Evolutionary conservation across 2,329 filamentous ascomycete genomes (phyloP), one percentile per base, ranked within the genome.

Genomic region (Talaromyces islandicus): DNA sequence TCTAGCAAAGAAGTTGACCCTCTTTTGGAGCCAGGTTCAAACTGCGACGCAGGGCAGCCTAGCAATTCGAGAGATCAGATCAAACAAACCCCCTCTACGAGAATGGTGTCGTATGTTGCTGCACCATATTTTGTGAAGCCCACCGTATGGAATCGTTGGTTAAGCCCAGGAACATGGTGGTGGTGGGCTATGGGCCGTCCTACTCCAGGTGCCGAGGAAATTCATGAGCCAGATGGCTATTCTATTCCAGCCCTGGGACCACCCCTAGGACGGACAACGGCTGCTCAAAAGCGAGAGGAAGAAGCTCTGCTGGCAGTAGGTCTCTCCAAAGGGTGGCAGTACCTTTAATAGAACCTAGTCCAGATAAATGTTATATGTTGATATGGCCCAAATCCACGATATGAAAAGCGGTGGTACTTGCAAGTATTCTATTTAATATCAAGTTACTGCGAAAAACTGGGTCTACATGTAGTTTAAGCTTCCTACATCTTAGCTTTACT

Each of bases 101-200:
- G 24, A 29, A 27, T 52, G 25, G 17, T 25, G 11, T 52, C 48
- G 12, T 52, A 52, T 52, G 48, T 52, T 11, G 82, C 84, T 14
- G 82, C 85, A 52, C 88, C 88, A 2, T 89, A 83, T 73, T 90
- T 89, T 71, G 78, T 83, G 25, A 79, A 82, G 62, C 79, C 80
- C 29, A 88, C 82, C 0, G 70, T 83, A 41, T 84, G 80, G 83
- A 84, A 81, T 67, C 83, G 84, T 61, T 91, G 83, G 85, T 30
- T 62, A 38, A 84, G 83, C 1, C 86, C 81, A 0, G 70, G 71
- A 62, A 85, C 80, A 0, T 80, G 80, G 78, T 60, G 83, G 12
- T 78, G 75, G 30, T 73, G 80, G 68, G 55, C 75, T 3, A 65
- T 79, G 27, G 80, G 81, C 2, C 71, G 73, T 24, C 75, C 78